Conservation (phyloP, 2,329 filamentous ascomycete species). For the Akanthomyces uredinophilus region DNA sequence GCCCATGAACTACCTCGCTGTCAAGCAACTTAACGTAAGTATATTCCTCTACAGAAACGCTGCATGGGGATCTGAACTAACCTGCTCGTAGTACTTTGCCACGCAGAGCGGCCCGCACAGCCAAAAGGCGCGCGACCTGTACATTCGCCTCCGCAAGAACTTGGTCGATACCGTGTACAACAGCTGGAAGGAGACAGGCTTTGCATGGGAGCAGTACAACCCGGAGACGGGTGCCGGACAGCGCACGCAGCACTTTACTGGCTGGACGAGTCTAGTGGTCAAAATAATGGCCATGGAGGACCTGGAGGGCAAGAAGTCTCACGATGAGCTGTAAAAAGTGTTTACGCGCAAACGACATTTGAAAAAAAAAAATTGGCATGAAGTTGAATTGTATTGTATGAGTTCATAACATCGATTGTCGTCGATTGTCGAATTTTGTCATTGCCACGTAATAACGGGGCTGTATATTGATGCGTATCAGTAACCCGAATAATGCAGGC, state of each 20-base stretch:
- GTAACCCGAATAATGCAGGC: too few relatives aligned
- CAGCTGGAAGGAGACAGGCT: constrained; percentile 85
- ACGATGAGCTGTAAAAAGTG: constrained; percentile 45
- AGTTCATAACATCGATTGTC: background rate
- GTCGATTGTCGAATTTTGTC: too few relatives aligned
- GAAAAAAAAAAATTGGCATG: background rate
- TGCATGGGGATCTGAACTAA: background rate
- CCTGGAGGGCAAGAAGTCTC: constrained; percentile 33
- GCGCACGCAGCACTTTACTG: constrained; percentile 94
- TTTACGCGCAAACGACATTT: constrained; percentile 9
- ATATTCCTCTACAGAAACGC: background rate
- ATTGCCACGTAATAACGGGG: too few relatives aligned
- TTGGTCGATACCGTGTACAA: constrained; percentile 84
- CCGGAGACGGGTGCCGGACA: constrained; percentile 90
- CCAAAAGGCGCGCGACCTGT: constrained; percentile 64
- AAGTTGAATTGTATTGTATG: background rate
- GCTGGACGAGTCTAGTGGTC: constrained; percentile 97
- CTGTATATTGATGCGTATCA: too few relatives aligned
- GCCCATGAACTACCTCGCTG: constrained; percentile 87
- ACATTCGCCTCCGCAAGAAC: constrained; percentile 72
- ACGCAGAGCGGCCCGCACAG: constrained; percentile 62
- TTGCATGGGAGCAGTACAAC: constrained; percentile 98
- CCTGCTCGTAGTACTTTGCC: constrained; percentile 52
- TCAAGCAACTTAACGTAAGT: constrained; percentile 73
- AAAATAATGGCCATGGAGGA: constrained; percentile 97